Conservation (phyloP, 208 protist species). For the Crithidia sp. region DNA sequence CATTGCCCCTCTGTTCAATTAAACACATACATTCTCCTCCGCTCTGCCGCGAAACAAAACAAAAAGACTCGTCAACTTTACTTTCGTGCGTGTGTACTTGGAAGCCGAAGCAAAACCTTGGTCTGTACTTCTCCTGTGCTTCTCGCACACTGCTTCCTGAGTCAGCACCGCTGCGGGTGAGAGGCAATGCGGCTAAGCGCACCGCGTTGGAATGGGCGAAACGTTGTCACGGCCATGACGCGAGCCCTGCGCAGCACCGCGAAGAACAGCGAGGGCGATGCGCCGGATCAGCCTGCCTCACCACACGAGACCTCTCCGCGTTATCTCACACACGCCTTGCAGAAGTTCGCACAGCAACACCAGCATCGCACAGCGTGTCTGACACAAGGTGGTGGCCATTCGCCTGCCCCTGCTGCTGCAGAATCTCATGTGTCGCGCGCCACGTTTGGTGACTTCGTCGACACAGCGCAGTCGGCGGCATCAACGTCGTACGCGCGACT, state of each 20-base stretch:
- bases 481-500: no score
- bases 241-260: neutral
- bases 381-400: neutral
- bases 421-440: no score
- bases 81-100: no score
- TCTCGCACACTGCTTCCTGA: no score
- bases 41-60: no score
- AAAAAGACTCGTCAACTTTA: no score
- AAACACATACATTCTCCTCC: no score
- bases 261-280: neutral
- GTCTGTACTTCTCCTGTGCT: no score
- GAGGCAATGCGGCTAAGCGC: slow-evolving; percentile 10
- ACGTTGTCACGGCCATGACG: slow-evolving; percentile 13
- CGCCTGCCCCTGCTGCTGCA: neutral
- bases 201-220: slow-evolving; percentile 1
- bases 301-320: neutral
- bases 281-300: neutral
- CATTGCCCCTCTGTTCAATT: no score
- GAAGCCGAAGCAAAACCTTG: no score
- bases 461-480: neutral
- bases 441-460: no score
- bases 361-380: neutral
- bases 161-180: no score
- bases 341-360: slow-evolving; percentile 18
- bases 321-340: slow-evolving; percentile 14